A percentile compares a stretch with the other conserved stretches of the same genome.
Conservation (phyloP, 1,284 basidiomycete genomes). For the Rhodotorula sp. region DNA sequence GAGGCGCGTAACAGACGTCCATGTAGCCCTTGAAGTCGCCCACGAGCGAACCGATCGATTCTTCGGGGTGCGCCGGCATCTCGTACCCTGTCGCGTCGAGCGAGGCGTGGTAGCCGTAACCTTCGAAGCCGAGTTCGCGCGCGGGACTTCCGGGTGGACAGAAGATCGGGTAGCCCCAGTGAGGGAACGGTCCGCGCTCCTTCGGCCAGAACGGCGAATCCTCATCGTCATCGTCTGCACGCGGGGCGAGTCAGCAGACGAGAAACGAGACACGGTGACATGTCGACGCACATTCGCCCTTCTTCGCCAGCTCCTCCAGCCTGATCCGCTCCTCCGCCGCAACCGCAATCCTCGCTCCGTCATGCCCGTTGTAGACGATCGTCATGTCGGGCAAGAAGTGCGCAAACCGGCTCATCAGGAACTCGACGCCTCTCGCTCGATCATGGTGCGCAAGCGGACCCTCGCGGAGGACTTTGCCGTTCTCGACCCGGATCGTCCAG, state of each 20-base stretch:
- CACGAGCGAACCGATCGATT: conserved; percentile 37
- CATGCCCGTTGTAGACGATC: conserved; percentile 44
- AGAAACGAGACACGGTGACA: neutral
- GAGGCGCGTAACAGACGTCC: conserved; percentile 43
- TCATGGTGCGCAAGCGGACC: conserved; percentile 42
- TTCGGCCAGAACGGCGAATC: conserved; percentile 38
- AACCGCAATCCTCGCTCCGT: conserved; percentile 40
- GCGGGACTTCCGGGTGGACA: conserved; percentile 39
- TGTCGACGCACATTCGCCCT: conserved; percentile 33
- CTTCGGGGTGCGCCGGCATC: conserved; percentile 27
- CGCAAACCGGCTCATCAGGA: conserved; percentile 38
- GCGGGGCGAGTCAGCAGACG: too few species aligned
- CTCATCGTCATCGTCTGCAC: conserved; percentile 31
- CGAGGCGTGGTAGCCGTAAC: conserved; percentile 37
- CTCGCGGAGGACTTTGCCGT: conserved; percentile 36
- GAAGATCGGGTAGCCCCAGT: conserved; percentile 42
- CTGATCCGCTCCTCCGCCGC: conserved; percentile 41
- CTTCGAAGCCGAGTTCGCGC: conserved; percentile 34
- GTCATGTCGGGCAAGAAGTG: conserved; percentile 43
- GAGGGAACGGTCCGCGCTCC: conserved; percentile 38
- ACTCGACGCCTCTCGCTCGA: conserved; percentile 41
- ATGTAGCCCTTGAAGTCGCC: conserved; percentile 40
- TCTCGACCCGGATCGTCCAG: conserved; percentile 40
- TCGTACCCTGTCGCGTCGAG: conserved; percentile 39
- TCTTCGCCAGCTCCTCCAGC: conserved; percentile 33